These are phyloP conservation scores for Sarcodon sp. DNA, from an alignment of 768 basidiomycete species.

Conservation along the genomic window DNA sequence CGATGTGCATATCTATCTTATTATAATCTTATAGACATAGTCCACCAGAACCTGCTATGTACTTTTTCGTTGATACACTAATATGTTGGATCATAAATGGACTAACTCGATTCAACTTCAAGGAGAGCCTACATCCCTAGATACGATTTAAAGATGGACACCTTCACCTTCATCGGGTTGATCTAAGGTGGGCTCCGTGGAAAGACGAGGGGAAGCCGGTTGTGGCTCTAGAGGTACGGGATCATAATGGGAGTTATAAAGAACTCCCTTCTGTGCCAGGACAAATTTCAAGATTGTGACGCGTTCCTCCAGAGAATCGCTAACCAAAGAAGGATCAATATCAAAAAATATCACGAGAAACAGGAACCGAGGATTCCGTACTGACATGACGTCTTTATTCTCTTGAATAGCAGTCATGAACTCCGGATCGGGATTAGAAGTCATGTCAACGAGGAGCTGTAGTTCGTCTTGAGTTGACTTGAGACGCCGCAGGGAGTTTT, in stretches of 20 bases:
- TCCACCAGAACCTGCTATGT: not conserved
- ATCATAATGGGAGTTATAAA: slow-evolving; percentile 33
- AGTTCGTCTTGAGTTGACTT: slow-evolving; percentile 48
- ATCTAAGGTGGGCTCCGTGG: not conserved
- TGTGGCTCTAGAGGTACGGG: slow-evolving; percentile 2
- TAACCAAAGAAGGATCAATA: slow-evolving; percentile 14
- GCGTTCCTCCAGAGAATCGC: slow-evolving; percentile 68
- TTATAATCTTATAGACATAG: not conserved
- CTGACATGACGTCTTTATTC: slow-evolving; percentile 63
- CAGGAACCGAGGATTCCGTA: slow-evolving; percentile 1
- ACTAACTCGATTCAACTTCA: not conserved
- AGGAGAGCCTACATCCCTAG: not conserved
- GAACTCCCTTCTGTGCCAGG: slow-evolving; percentile 46
- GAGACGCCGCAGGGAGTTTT: slow-evolving; percentile 56
- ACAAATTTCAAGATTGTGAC: slow-evolving; percentile 57
- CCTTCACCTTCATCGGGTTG: not conserved
- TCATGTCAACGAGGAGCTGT: slow-evolving; percentile 27
- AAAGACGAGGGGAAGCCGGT: not conserved
- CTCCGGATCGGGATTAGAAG: slow-evolving; percentile 35
- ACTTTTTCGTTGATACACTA: too few species aligned
- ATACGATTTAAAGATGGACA: not conserved
- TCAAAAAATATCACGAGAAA: not conserved
- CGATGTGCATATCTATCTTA: not conserved
- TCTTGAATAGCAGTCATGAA: slow-evolving; percentile 50
- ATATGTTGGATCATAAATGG: not conserved